Percentiles rank a stretch among this genome's conserved stretches.
Evolutionary conservation across 1,284 basidiomycete species (phyloP).

Genomic region (Ustilago vetiveriae): DNA sequence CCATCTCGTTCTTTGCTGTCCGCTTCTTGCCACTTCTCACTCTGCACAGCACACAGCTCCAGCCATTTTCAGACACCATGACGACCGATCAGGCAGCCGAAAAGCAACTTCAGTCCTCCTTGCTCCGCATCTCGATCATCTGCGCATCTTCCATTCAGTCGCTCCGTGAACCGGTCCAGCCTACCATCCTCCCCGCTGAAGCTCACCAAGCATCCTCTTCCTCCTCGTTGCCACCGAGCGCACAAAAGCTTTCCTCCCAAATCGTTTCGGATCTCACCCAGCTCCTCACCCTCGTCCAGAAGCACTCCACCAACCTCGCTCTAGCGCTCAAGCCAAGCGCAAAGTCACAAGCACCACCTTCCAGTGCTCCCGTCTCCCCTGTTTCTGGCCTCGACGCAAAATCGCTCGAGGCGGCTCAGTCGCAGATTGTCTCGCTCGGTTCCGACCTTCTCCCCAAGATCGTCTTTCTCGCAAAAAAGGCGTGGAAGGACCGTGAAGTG

Average conservation of each 20-base stretch:
- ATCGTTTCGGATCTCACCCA: conserved; percentile 46
- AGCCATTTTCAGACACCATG: not conserved
- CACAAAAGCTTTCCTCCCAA: conserved; percentile 39
- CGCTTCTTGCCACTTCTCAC: too few relatives aligned
- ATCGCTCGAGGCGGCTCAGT: conserved; percentile 51
- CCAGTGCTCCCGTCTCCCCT: conserved; percentile 23
- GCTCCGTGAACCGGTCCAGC: conserved; percentile 42
- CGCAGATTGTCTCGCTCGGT: conserved; percentile 49
- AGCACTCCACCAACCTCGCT: conserved; percentile 51
- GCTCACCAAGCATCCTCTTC: conserved; percentile 2
- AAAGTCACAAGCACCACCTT: conserved; percentile 7
- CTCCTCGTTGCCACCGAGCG: conserved; percentile 15
- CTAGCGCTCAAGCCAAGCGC: conserved; percentile 51
- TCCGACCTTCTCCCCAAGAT: conserved; percentile 55
- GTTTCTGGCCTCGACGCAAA: conserved; percentile 47
- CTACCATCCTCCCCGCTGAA: conserved; percentile 26
- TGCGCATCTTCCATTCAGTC: conserved; percentile 59
- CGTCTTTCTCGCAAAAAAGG: conserved; percentile 56
- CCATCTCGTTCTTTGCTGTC: too few relatives aligned
- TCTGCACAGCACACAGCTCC: too few relatives aligned
- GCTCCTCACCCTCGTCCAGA: conserved; percentile 46
- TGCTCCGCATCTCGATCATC: conserved; percentile 58
- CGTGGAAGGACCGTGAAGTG: conserved; percentile 51
- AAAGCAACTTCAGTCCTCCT: conserved; percentile 51
- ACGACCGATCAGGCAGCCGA: conserved; percentile 21